Evolutionary conservation across 352 stramenopile species (phyloP).

Genomic region (Globisporangium spiculum): DNA sequence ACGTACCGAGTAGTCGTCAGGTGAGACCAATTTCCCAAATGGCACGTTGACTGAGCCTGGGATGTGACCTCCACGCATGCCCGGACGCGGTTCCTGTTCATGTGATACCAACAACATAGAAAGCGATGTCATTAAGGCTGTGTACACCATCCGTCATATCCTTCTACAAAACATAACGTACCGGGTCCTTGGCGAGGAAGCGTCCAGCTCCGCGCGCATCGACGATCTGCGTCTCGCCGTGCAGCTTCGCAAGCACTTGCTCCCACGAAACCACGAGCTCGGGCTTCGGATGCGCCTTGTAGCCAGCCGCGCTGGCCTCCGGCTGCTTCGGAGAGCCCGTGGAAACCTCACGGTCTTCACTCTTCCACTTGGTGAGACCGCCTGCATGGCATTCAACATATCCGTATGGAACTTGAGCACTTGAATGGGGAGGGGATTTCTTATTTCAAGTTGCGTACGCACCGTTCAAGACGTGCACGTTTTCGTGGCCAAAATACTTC

Average conservation of each 20-base stretch:
- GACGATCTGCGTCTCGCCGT: conserved; percentile 78
- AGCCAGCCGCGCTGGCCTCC: conserved; percentile 22
- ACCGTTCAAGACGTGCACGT: conserved; percentile 89
- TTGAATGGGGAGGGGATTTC: not conserved
- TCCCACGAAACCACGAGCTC: conserved; percentile 54
- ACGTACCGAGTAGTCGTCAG: conserved; percentile 80
- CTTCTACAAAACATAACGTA: conserved; percentile 20
- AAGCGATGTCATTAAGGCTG: not conserved
- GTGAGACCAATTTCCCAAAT: conserved; percentile 83
- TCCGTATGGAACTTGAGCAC: not conserved
- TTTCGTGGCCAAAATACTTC: conserved; percentile 86
- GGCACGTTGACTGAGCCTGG: conserved; percentile 89
- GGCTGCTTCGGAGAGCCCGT: conserved; percentile 29
- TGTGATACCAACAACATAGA: not conserved
- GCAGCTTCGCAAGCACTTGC: conserved; percentile 56
- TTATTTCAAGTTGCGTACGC: not conserved
- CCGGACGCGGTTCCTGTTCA: conserved; percentile 84
- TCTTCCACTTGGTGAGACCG: conserved; percentile 71
- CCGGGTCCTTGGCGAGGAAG: conserved; percentile 85
- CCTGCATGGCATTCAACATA: conserved; percentile 24
- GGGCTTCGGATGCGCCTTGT: conserved; percentile 50
- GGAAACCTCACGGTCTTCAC: conserved; percentile 42
- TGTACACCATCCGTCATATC: not conserved
- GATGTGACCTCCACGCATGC: conserved; percentile 91
- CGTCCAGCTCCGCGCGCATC: conserved; percentile 87